Conservation (phyloP, 2,329 filamentous ascomycete genomes). For the Colletotrichum liaoningense region DNA sequence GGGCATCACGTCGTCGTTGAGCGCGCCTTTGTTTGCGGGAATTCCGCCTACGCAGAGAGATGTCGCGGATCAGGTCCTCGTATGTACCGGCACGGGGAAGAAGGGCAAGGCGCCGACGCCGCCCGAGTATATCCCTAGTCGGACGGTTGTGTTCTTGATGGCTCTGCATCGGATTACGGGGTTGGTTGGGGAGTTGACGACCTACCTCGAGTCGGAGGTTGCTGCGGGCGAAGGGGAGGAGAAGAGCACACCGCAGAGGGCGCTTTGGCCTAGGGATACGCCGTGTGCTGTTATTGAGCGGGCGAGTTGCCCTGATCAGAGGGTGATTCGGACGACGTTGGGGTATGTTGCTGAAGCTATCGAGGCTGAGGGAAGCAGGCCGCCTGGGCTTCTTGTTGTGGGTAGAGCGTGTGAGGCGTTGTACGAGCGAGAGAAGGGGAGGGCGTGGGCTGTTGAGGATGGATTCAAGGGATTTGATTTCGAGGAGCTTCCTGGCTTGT, state of each 20-base stretch:
- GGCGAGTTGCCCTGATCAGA: conserved; percentile 93
- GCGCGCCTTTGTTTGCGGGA: conserved; percentile 86
- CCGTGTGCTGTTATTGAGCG: conserved; percentile 94
- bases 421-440: conserved; percentile 64
- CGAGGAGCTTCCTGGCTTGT: conserved; percentile 39
- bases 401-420: conserved; percentile 87
- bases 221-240: conserved; percentile 44
- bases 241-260: conserved; percentile 39
- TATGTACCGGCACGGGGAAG: conserved; percentile 96
- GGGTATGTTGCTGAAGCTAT: conserved; percentile 83
- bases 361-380: conserved; percentile 88
- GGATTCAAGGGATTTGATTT: conserved; percentile 81
- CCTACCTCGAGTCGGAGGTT: conserved; percentile 46
- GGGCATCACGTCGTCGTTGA: conserved; percentile 89
- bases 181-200: conserved; percentile 78
- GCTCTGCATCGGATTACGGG: conserved; percentile 85
- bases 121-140: conserved; percentile 78
- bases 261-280: conserved; percentile 78
- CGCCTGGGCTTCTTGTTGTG: conserved; percentile 88
- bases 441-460: conserved; percentile 87
- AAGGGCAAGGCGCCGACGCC: conserved; percentile 87
- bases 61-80: conserved; percentile 89
- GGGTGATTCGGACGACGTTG: conserved; percentile 89
- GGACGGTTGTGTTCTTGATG: conserved; percentile 96
- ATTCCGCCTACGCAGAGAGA: conserved; percentile 91